A percentile compares a stretch with the other conserved stretches of the same genome.
Evolutionary conservation across 345 rosid species (phyloP).

Genomic region (Sonneratia alba): DNA sequence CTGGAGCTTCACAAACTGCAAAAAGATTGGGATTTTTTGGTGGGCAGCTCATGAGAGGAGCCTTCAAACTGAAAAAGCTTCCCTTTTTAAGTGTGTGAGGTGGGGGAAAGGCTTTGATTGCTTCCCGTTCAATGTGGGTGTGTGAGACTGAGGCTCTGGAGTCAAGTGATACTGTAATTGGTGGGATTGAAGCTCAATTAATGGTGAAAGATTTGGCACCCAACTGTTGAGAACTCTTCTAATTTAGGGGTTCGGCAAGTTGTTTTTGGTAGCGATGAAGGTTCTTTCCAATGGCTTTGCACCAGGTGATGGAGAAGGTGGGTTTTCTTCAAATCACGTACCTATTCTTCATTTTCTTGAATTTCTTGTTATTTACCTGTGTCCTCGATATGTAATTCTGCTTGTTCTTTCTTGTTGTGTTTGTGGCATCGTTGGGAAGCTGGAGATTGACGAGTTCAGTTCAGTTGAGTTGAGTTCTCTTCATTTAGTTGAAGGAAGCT

Average conservation of each 20-base stretch:
- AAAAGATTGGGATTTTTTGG: neutral
- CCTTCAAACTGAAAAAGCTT: neutral
- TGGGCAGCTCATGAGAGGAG: neutral
- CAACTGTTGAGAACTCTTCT: slow-evolving; percentile 8
- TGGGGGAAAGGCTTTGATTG: slow-evolving; percentile 9
- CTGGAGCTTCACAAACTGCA: neutral
- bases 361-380: neutral
- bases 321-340: slow-evolving; percentile 6
- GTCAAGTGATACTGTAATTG: slow-evolving; percentile 10
- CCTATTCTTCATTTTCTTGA: neutral
- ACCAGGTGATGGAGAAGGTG: slow-evolving; percentile 69
- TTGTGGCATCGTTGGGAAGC: too few species aligned
- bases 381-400: neutral
- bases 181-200: slow-evolving; percentile 10
- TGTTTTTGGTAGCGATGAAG: slow-evolving; percentile 50
- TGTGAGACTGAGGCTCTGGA: slow-evolving; percentile 2
- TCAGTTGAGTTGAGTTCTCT: too few species aligned
- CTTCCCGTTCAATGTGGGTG: neutral
- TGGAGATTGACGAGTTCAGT: too few species aligned
- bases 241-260: slow-evolving; percentile 9
- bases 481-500: too few species aligned
- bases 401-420: neutral
- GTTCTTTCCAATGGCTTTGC: slow-evolving; percentile 70
- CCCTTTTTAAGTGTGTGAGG: neutral
- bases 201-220: slow-evolving; percentile 8